These are phyloP conservation scores for Oryza coarctata DNA, from an alignment of 176 grass and related monocot genomes.

Conservation along the genomic window DNA sequence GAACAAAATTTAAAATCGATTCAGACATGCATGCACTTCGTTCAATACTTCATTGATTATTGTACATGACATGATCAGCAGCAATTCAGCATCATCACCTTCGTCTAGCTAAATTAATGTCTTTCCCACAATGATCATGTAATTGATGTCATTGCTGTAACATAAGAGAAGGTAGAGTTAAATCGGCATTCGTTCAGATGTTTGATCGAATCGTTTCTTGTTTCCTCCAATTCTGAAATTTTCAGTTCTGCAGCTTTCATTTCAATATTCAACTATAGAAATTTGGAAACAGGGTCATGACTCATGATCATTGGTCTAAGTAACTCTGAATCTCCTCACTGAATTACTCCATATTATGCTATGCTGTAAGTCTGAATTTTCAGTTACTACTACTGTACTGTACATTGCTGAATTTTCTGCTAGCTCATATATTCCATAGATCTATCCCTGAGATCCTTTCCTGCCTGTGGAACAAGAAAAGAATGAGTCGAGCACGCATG, in stretches of 20 bases:
- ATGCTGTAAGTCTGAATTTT: neutral
- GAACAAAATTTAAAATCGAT: slow-evolving; percentile 3
- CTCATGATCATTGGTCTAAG: neutral
- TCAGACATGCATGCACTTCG: neutral
- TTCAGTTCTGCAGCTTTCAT: neutral
- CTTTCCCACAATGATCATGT: neutral
- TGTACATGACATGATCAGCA: slow-evolving; percentile 28
- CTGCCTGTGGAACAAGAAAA: no score
- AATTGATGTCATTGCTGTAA: neutral
- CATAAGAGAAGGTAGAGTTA: neutral
- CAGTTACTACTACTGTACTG: neutral
- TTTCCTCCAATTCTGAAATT: no score
- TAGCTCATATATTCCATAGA: neutral
- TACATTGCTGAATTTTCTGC: neutral
- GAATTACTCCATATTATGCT: no score
- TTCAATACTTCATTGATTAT: neutral
- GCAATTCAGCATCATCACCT: neutral
- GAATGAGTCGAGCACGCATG: neutral
- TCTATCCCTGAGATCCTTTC: neutral
- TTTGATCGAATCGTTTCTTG: neutral
- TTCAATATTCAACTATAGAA: neutral
- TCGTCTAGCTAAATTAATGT: neutral
- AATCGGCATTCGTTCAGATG: neutral
- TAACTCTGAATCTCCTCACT: neutral
- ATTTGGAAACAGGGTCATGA: neutral